Base-by-base conservation (phyloP, 2,329 filamentous ascomycete species). In the Phoma sp. region DNA sequence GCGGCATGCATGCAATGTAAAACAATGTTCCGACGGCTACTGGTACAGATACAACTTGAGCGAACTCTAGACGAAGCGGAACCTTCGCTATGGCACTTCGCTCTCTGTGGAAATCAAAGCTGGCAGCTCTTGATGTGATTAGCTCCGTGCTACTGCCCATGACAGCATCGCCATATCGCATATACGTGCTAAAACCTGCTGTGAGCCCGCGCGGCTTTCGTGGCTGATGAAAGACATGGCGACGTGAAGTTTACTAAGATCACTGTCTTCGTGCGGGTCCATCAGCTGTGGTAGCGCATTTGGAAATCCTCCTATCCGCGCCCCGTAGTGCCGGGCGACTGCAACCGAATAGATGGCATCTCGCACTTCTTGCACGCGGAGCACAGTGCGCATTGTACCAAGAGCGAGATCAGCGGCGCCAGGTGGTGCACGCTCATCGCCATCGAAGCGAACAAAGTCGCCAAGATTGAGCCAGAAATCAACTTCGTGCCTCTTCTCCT, bases 261-360 rank as follows among this genome's bases (percentile, higher is more conserved):
- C 72, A 56, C 66, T 74, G 24, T 74, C 70, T 10, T 70, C 68
- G 47, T 71, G 64, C 25, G 66, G 66, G 44, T 68, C 65, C 30
- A 65, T 52, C 0, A 61, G 37, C 1, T 58, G 40, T 6, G 73
- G 71, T 3, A 78, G 58, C 22, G 73, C 69, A 47, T 78, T 76
- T 7, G 78, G 74, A 60, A 79, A 80, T 24, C 78, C 76, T 13
- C 75, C 71, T 55, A 78, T 69, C 11, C 86, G 84, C 29, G 86
- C 86, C 40, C 89, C 87, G 44, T 92, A 81, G 58, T 93, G 86
- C 24, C 91, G 86, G 13, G 89, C 86, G 50, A 96, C 85, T 7
- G 90, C 90, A 61, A 96, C 88, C 0, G 90, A 95, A 75, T 96
- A 96, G 52, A 97, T 84, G 14, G 96, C 88, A 71, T 97, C 92